Percentiles rank a stretch among this genome's conserved stretches.
phyloP scores from a whole-genome alignment of 202 grass and related monocot genomes.

The Carex arenaria region DNA sequence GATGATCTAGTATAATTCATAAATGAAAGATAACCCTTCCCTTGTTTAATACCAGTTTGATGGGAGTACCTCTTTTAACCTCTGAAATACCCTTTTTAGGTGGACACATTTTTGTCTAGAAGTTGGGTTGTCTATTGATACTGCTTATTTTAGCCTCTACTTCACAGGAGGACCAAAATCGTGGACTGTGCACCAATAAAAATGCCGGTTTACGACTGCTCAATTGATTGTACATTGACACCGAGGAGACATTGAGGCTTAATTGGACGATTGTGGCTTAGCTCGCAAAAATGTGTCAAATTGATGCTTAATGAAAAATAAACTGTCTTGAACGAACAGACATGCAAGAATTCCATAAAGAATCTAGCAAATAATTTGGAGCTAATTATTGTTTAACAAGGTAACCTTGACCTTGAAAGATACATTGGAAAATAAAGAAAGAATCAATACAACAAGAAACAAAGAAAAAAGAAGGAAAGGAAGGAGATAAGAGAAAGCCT shows the following conservation, averaged over 20 bases:
- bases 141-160: not conserved
- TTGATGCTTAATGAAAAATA: not conserved
- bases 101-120: not conserved
- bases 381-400: not conserved
- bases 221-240: not conserved
- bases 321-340: not conserved
- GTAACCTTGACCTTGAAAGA: not conserved
- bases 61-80: not conserved
- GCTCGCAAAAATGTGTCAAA: not conserved
- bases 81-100: not conserved
- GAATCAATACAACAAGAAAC: not conserved
- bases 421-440: not conserved
- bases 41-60: not conserved
- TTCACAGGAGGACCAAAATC: not conserved
- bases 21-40: not conserved
- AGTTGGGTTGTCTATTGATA: not conserved
- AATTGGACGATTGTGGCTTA: not conserved
- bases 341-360: not conserved
- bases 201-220: not conserved
- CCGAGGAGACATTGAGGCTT: not conserved
- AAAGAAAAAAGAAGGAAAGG: not conserved
- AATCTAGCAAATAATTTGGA: not conserved
- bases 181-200: not conserved
- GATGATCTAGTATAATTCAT: not conserved
- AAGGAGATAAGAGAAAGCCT: constrained; percentile 25